phyloP scores from a whole-genome alignment of 352 stramenopile genomes.

The Pythium chondricola region DNA sequence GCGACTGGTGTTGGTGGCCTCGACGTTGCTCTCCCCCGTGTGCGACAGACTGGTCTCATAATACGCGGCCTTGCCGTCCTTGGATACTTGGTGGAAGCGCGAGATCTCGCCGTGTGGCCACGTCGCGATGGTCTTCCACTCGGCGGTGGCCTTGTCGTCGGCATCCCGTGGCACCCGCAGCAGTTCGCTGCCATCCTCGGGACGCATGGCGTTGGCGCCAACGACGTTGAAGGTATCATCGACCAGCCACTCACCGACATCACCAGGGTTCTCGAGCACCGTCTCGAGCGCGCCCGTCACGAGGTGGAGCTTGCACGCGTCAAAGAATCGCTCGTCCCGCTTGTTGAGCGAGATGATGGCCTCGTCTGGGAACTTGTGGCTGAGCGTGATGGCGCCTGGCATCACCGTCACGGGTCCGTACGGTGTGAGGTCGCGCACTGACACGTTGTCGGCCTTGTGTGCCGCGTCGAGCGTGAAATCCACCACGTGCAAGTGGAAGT shows the following conservation, averaged over 20 bases:
- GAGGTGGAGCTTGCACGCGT: constrained; percentile 26
- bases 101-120: constrained; percentile 34
- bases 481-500: constrained; percentile 36
- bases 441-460: constrained; percentile 14
- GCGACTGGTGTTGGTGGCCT: constrained; percentile 26
- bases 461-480: constrained; percentile 29
- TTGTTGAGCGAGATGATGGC: constrained; percentile 34
- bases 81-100: constrained; percentile 20
- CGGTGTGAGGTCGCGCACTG: constrained; percentile 33
- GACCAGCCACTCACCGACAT: constrained; percentile 20
- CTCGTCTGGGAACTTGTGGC: constrained; percentile 22
- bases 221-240: constrained; percentile 30
- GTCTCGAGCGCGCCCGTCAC: constrained; percentile 21
- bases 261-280: constrained; percentile 26
- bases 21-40: background rate
- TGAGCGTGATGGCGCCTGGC: constrained; percentile 18
- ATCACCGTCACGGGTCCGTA: constrained; percentile 27
- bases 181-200: constrained; percentile 19
- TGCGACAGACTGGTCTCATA: constrained; percentile 35
- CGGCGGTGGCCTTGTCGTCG: constrained; percentile 7
- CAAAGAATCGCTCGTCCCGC: constrained; percentile 27
- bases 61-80: constrained; percentile 26
- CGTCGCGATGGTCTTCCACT: constrained; percentile 27
- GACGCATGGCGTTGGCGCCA: constrained; percentile 4
- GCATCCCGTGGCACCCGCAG: constrained; percentile 20